These are phyloP conservation scores for Clitoria ternatea DNA, from an alignment of 306 rosid genomes.

Conservation along the genomic window DNA sequence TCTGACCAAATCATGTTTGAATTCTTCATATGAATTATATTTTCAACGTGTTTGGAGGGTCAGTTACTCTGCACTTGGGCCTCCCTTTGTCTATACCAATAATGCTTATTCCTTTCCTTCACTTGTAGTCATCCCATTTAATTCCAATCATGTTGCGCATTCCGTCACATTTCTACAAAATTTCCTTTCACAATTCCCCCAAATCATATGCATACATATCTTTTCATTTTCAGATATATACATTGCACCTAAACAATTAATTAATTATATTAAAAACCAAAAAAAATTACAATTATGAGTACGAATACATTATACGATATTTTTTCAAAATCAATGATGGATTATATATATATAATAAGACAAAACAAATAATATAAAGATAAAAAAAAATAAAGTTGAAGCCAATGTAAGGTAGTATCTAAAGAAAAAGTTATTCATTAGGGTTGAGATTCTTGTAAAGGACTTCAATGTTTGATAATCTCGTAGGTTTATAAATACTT, in stretches of 20 bases:
- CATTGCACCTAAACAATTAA: not conserved
- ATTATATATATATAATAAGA: too few species aligned
- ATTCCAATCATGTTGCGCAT: slow-evolving; percentile 15
- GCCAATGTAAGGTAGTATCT: too few species aligned
- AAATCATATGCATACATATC: not conserved
- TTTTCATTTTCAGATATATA: not conserved
- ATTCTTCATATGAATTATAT: slow-evolving; percentile 28
- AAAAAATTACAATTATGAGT: too few species aligned
- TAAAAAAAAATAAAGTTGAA: too few species aligned
- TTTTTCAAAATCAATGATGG: too few species aligned
- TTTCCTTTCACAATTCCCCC: not conserved
- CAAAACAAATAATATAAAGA: too few species aligned
- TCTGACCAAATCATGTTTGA: slow-evolving; percentile 24
- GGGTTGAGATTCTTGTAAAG: too few species aligned
- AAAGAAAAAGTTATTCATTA: too few species aligned
- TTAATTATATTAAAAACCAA: too few species aligned
- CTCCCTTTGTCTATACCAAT: slow-evolving; percentile 28
- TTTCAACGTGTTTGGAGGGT: slow-evolving; percentile 29
- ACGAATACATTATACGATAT: too few species aligned
- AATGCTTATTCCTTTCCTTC: slow-evolving; percentile 13
- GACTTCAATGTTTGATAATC: too few species aligned
- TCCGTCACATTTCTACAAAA: not conserved
- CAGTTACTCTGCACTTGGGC: slow-evolving; percentile 31
- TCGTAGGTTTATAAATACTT: too few species aligned
- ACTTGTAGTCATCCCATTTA: not conserved